phyloP scores from a whole-genome alignment of 306 rosid genomes.

The Trifolium subterraneum region DNA sequence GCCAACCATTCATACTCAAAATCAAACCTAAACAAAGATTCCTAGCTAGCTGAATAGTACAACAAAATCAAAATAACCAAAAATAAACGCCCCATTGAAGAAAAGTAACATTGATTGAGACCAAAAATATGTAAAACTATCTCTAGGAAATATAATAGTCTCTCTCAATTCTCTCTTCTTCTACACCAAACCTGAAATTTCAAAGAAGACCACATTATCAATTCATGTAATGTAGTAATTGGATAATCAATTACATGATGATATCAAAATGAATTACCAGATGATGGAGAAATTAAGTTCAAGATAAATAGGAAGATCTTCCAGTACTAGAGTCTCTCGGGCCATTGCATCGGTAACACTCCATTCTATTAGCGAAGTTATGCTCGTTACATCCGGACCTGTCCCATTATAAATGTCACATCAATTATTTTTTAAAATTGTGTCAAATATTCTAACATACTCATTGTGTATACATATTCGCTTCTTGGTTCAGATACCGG shows the following conservation, averaged over 20 bases:
- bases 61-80: slow-evolving; percentile 18
- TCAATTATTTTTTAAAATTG: too few species aligned
- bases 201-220: neutral
- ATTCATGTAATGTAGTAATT: slow-evolving; percentile 1
- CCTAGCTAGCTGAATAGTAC: slow-evolving; percentile 12
- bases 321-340: slow-evolving; percentile 65
- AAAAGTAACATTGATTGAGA: slow-evolving; percentile 40
- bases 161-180: slow-evolving; percentile 45
- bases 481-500: too few species aligned
- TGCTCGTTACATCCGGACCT: slow-evolving; percentile 87
- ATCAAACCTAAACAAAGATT: slow-evolving; percentile 34
- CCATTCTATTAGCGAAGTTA: slow-evolving; percentile 83
- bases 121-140: slow-evolving; percentile 38
- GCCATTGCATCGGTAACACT: slow-evolving; percentile 84
- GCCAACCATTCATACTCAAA: slow-evolving; percentile 42
- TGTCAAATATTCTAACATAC: too few species aligned
- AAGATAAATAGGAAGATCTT: slow-evolving; percentile 66
- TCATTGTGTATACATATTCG: neutral
- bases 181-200: slow-evolving; percentile 40
- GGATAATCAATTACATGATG: neutral
- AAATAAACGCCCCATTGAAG: slow-evolving; percentile 33
- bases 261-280: slow-evolving; percentile 30
- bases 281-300: slow-evolving; percentile 22
- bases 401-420: too few species aligned
- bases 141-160: slow-evolving; percentile 35